Conservation (phyloP, 2,329 filamentous ascomycete species). For the Lojkania enalia region DNA sequence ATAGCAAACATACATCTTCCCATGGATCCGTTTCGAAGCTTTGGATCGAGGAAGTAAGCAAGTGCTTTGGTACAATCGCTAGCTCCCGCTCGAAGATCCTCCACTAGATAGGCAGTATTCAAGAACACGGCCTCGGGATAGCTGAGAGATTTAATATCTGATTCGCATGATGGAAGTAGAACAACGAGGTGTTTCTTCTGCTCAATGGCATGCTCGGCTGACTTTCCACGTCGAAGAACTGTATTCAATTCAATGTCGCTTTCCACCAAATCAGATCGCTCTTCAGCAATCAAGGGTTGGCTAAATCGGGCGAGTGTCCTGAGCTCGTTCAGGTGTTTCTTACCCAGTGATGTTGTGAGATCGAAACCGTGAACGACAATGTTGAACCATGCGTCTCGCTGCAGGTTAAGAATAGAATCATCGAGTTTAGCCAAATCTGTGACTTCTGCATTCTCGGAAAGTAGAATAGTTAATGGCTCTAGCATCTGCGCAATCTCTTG, state of each 20-base stretch:
- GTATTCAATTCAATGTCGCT: conserved; percentile 97
- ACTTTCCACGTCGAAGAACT: conserved; percentile 83
- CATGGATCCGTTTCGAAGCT: conserved; percentile 65
- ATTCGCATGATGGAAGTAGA: conserved; percentile 74
- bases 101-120: conserved; percentile 85
- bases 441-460: conserved; percentile 57
- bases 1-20: conserved; percentile 66
- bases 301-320: conserved; percentile 85
- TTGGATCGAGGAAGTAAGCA: conserved; percentile 93
- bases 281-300: conserved; percentile 82
- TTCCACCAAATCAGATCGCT: conserved; percentile 85
- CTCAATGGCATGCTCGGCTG: conserved; percentile 72
- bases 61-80: conserved; percentile 90
- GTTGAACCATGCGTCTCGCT: conserved; percentile 97
- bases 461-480: conserved; percentile 82
- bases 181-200: conserved; percentile 79
- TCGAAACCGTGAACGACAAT: conserved; percentile 92
- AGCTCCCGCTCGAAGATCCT: conserved; percentile 80
- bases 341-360: conserved; percentile 71
- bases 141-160: conserved; percentile 78
- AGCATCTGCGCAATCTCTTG: conserved; percentile 86
- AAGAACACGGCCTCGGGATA: conserved; percentile 93
- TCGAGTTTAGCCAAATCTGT: conserved; percentile 63
- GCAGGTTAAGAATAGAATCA: conserved; percentile 63
- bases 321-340: conserved; percentile 74